Evolutionary conservation across 345 rosid species (phyloP).

Genomic region (Eucalyptus paniculata): DNA sequence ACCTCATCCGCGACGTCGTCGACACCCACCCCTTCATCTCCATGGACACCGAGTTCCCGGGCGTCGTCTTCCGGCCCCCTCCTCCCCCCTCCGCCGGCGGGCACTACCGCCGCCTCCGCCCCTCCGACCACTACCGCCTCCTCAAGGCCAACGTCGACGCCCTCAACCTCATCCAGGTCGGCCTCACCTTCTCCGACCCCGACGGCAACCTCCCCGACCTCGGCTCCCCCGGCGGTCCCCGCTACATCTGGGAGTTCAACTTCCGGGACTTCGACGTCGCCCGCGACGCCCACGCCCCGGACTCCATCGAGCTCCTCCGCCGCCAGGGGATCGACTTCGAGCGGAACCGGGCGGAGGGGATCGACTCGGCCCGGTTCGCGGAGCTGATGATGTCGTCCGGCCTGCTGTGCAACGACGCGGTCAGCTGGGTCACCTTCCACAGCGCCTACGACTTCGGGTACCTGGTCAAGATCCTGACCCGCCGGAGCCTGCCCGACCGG

Average conservation of each 20-base stretch:
- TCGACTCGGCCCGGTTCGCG: conserved; percentile 31
- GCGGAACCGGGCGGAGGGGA: conserved; percentile 20
- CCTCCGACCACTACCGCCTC: conserved; percentile 20
- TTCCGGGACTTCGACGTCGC: conserved; percentile 42
- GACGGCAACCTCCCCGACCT: conserved; percentile 49
- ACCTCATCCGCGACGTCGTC: conserved; percentile 18
- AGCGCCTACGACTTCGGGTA: conserved; percentile 61
- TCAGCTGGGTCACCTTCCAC: conserved; percentile 69
- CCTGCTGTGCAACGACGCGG: conserved; percentile 23
- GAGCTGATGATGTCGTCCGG: conserved; percentile 51
- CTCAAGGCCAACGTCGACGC: conserved; percentile 45
- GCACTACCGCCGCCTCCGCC: neutral
- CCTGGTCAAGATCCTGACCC: conserved; percentile 47
- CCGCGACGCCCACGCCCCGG: conserved; percentile 34
- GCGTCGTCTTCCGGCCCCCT: conserved; percentile 23
- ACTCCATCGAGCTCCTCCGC: conserved; percentile 43
- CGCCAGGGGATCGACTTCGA: conserved; percentile 56
- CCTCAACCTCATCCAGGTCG: conserved; percentile 48
- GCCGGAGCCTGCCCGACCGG: conserved; percentile 8
- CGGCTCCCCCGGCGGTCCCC: conserved; percentile 2
- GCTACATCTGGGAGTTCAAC: conserved; percentile 58
- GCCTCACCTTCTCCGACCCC: conserved; percentile 37
- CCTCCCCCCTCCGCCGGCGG: neutral
- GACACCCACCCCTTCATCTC: conserved; percentile 25
- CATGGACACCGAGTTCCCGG: conserved; percentile 76